Base-by-base conservation (phyloP, 192 early-diverging fungal species). In the Coemansia aciculifera region DNA sequence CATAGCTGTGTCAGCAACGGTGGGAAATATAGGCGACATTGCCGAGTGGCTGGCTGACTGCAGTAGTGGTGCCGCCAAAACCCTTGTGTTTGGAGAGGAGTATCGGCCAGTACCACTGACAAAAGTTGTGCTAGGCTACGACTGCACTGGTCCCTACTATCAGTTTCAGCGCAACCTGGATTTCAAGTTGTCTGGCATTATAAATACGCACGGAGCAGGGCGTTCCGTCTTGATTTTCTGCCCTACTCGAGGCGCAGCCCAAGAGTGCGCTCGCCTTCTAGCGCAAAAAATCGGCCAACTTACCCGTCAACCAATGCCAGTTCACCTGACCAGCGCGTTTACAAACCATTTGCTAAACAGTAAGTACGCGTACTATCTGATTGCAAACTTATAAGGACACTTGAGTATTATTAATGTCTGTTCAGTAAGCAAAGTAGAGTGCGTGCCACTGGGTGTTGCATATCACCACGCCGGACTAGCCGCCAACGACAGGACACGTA, bases 391-490 rank as follows among this genome's bases (percentile, higher is more conserved):
- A n/a, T 8, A 44, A 37, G 15, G 5, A 46, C 27, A 8, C 13
- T 23, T 31, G 17, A 24, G 3, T 49, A 11, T 51, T 10, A 15
- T 61, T 2, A 9, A 12, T 64, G 21, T 5, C 15, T 34, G 10
- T 7, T 9, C 5, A 51, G n/a, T 46, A 23, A 24, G 9, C 7
- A 42, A 49, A 38, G 12, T 68, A 88, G 89, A 86, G 9, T 75
- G 84, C 3, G 75, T 90, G 9, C 60, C 74, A 3, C 66, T 86
- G 10, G 90, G 90, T 0, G 66, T 93, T 57, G 91, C 86, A 2
- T 89, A 84, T 42, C 91, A 93, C 51, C 87, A 93, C 57, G 89
- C 88, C 24, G 86, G 90, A 12, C 85, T 90, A 2, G 66, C 80
- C 31, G 27, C 80, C 0, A 74, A 31, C 15, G 83, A 85, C 64